Evolutionary conservation across 306 rosid species (phyloP), one percentile per base, ranked within the genome.

Genomic region (Trifolium pratense): DNA sequence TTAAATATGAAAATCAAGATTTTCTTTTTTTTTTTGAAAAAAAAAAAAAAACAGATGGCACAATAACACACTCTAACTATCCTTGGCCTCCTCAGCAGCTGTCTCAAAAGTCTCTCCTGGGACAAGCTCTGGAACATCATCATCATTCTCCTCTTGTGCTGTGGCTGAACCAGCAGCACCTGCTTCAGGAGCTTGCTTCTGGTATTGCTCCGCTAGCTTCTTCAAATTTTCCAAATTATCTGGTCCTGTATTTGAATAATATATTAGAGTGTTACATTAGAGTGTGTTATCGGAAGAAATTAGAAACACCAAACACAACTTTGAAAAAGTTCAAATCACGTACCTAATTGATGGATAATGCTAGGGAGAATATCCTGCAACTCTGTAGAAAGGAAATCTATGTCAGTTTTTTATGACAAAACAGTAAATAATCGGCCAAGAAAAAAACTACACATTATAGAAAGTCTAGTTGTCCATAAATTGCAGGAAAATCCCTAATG

Each of bases 331-430:
- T 26, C 2, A 12, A 34, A n/a, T 49, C 52, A 70, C 80, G 61
- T 82, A 91, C 99, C 99, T 83, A 94, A 83, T 80, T 94, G 99
- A 78, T 89, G 83, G 84, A 94, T 88, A 37, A 94, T 90, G 80
- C 83, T 91, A 5, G 99, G 99, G 64, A 94, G 99, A 61, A 94
- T 88, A 76, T 94, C 99, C 78, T 94, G 99, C 93, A 95, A 90
- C 70, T 95, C 99, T 95, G 92, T 42, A 78, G 73, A 9, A 61
- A 11, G n/a, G 48, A 66, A 75, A 55, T 3, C 18, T 2, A 68
- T 6, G 51, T 83, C 64, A 80, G 43, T 48, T 25, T 53, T 6
- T 12, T 4, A 15, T 1, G 17, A 9, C 26, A 40, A 34, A 36
- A n/a, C n/a, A 52, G 13, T 36, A 10, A 40, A 3, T 64, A 13